These are phyloP conservation scores for Diaporthe ampelina DNA, from an alignment of 2,329 filamentous ascomycete genomes.

Conservation along the genomic window DNA sequence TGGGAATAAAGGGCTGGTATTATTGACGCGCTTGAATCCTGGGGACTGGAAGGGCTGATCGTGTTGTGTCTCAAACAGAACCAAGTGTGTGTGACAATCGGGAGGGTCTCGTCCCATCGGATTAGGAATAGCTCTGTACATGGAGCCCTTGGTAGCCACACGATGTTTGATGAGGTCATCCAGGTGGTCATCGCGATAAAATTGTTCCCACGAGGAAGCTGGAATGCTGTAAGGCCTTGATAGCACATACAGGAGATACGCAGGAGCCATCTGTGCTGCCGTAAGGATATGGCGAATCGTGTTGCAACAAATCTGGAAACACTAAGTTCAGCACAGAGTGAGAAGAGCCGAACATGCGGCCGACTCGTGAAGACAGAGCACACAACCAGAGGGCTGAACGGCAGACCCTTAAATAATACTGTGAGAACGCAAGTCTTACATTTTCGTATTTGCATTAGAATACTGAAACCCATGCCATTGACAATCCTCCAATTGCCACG, in stretches of 20 bases:
- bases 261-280: background rate
- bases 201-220: background rate
- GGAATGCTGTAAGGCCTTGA: background rate
- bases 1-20: background rate
- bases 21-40: background rate
- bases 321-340: background rate
- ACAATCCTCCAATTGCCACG: background rate
- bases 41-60: background rate
- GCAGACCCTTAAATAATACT: background rate
- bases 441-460: background rate
- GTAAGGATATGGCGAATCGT: background rate
- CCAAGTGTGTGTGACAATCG: background rate
- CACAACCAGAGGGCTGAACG: background rate
- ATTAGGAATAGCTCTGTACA: background rate
- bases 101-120: background rate
- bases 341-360: background rate
- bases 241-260: background rate
- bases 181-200: background rate
- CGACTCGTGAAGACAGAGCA: background rate
- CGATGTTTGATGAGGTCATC: background rate
- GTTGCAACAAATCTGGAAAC: background rate
- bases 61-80: background rate
- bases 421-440: background rate
- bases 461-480: background rate
- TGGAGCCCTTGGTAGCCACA: background rate